Percentiles rank a stretch among this genome's conserved stretches.
These are phyloP conservation scores for Bremia lactucae DNA, from an alignment of 352 stramenopile genomes.

Conservation along the genomic window DNA sequence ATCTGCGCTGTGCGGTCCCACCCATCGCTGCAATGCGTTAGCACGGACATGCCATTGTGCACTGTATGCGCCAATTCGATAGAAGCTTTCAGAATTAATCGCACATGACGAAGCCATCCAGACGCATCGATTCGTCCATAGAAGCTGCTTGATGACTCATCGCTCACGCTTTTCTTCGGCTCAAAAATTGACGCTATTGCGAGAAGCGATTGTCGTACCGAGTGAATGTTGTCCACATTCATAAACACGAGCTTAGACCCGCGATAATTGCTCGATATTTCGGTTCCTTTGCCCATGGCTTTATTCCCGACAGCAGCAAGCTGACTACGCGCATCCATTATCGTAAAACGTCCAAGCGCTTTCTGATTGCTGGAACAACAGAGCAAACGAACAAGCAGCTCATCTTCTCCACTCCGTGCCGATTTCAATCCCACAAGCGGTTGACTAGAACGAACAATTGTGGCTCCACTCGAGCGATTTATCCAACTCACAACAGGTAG, in stretches of 20 bases:
- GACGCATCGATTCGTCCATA: conserved; percentile 87
- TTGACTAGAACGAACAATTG: conserved; percentile 75
- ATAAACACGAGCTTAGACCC: conserved; percentile 92
- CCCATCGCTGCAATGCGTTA: conserved; percentile 98
- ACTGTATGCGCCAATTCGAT: conserved; percentile 90
- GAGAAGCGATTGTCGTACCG: conserved; percentile 89
- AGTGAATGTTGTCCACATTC: conserved; percentile 99
- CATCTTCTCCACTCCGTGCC: conserved; percentile 61
- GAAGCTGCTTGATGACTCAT: conserved; percentile 83
- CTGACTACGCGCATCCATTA: conserved; percentile 79
- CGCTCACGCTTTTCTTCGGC: conserved; percentile 52
- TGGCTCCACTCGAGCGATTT: conserved; percentile 58
- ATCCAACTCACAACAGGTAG: conserved; percentile 72
- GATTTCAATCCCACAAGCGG: conserved; percentile 75
- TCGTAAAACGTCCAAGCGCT: conserved; percentile 51
- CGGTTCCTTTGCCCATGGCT: conserved; percentile 91
- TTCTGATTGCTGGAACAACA: conserved; percentile 50
- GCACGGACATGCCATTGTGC: conserved; percentile 88
- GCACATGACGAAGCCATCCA: conserved; percentile 93
- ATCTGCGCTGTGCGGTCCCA: conserved; percentile 99
- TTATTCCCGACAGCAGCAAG: conserved; percentile 80
- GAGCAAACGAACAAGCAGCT: conserved; percentile 56
- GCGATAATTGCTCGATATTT: conserved; percentile 93
- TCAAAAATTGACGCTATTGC: conserved; percentile 77
- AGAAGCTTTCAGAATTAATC: conserved; percentile 87